These are phyloP conservation scores for Selaginella tamariscina DNA, from an alignment of 75 land plant species.

Conservation along the genomic window DNA sequence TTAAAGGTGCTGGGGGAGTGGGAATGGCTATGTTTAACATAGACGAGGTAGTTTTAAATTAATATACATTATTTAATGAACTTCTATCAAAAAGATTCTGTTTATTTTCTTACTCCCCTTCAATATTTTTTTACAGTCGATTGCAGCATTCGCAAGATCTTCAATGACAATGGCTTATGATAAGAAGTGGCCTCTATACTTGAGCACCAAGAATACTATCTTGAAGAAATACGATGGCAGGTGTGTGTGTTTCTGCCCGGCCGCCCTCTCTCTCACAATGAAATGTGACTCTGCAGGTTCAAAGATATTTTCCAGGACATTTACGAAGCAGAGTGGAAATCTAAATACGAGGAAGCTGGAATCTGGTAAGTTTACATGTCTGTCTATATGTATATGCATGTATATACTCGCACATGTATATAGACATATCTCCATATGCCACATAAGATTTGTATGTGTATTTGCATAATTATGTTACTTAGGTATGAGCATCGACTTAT, in stretches of 20 bases:
- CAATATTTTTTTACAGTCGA: slow-evolving; percentile 39
- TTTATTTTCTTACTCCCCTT: too few species aligned
- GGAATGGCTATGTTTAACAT: slow-evolving; percentile 78
- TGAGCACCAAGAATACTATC: slow-evolving; percentile 84
- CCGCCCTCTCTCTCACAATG: too few species aligned
- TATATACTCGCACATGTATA: neutral
- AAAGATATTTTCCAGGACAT: slow-evolving; percentile 83
- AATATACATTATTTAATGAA: neutral
- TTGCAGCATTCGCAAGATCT: slow-evolving; percentile 67
- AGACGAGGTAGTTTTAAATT: slow-evolving; percentile 43
- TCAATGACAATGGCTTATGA: slow-evolving; percentile 64
- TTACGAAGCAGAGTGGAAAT: slow-evolving; percentile 72
- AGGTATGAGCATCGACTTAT: slow-evolving; percentile 90
- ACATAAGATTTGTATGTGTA: neutral
- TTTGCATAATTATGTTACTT: neutral
- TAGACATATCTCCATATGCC: too few species aligned
- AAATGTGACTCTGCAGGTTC: slow-evolving; percentile 42
- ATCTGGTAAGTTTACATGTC: slow-evolving; percentile 42
- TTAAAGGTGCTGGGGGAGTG: slow-evolving; percentile 54
- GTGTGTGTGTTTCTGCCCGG: too few species aligned
- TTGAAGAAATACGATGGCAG: slow-evolving; percentile 91
- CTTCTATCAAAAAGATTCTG: too few species aligned
- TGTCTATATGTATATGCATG: neutral
- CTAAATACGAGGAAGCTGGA: slow-evolving; percentile 51
- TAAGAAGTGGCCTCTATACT: slow-evolving; percentile 83